Evolutionary conservation across 75 land plant genomes (phyloP), one percentile per base, ranked within the genome.

Genomic region (Chamaecyparis obtusa): DNA sequence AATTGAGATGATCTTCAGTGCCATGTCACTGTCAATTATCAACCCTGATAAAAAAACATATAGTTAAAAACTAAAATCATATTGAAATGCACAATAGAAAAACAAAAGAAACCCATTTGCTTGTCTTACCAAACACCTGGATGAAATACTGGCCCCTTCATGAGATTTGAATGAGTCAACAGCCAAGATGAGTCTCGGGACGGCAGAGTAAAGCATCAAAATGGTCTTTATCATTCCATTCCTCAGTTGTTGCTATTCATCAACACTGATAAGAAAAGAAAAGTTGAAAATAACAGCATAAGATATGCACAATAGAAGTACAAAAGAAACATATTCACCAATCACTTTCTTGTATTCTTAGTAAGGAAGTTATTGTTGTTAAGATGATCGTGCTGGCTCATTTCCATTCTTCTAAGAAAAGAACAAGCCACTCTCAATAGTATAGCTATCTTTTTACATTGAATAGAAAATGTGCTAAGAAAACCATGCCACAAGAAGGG

Each of bases 221-320:
- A 98, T 95, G 76, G 95, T 90, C 35, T 96, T 97, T 91, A 96
- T 94, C 9, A 95, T 86, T 13, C 96, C 99, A 82, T 96, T 2
- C 60, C 24, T 19, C 3, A 51, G 60, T 57, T 96, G 86, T 97
- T 96, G 87, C 96, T 97, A 88, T 96, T 98, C 84, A 60, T 60
- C 89, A 89, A 98, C 99, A 97, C 87, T 97, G 95, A 82, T 94
- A 96, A 89, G 96, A 96, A 89, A 98, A 96, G 94, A 51, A 85
- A 44, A 51, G 39, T 54, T 75, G 21, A 21, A 51, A 87, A 88
- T 88, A 44, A 60, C n/a, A 5, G 27, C 69, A 24, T 60, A 24
- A 60, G 9, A 60, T 60, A 60, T 7, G 27, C n/a, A 60, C 69
- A 24, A 60, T 4, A 60, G 27, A 24, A 60, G 27, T 60, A 60